Evolutionary conservation across 805 yeast genomes (phyloP), one percentile per base, ranked within the genome.

Genomic region (Debaryomyces castellii): DNA sequence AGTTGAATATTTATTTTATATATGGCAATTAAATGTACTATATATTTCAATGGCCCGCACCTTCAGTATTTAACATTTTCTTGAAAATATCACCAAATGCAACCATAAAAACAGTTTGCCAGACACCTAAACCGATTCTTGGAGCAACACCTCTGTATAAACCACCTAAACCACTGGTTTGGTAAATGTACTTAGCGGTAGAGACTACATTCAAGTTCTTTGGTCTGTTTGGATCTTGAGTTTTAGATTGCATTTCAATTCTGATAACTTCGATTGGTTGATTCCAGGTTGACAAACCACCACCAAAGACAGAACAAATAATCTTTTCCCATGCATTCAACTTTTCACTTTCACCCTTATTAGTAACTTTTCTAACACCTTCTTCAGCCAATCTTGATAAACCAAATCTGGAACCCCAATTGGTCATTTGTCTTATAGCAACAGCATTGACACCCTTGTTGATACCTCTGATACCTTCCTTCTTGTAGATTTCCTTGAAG

Each of bases 31-130:
- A 37, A 20, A 36, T 36, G 41, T n/a, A 27, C 5, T 40, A 44
- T 24, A 40, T 38, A 30, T 25, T 49, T 58, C 28, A 68, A 55
- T 68, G 73, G 18, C 71, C 71, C 30, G 63, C 64, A 39, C 72
- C 71, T 21, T 72, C 72, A 30, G 73, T 63, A 44, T 71, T 71
- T 55, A 72, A 64, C 63, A 68, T 51, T 51, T 59, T 63, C 59
- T 70, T 72, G 60, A 71, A 66, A 36, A 90, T 88, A 63, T 94
- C 99, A 66, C 98, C 99, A 55, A 94, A 82, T 10, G 96, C 97
- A 48, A 92, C 98, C 98, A 92, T 92, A 67, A 96, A 92, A 39
- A 92, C 89, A 2, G 98, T 92, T 76, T 94, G 99, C 97, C 98
- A 94, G 51, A 92, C 85, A 59, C 98, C 96, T 53, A 94, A 79